Conservation (phyloP, 179 eudicot species). For the Nepenthes alata region DNA sequence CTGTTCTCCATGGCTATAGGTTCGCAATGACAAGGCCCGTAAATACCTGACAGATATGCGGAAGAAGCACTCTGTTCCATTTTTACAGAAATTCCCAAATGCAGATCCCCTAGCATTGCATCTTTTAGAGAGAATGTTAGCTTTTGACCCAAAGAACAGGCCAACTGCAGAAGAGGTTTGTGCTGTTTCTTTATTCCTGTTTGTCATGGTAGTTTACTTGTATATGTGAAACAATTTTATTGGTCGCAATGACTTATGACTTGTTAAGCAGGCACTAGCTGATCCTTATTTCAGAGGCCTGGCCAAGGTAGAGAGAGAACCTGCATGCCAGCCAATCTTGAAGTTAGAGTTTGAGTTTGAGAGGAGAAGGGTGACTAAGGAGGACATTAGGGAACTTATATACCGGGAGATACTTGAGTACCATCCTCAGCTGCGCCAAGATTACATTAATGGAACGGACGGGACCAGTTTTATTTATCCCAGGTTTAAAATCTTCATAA, state of each 20-base stretch:
- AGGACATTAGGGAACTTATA: slow-evolving; percentile 68
- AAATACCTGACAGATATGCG: slow-evolving; percentile 70
- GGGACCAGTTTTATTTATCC: slow-evolving; percentile 72
- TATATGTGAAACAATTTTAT: background rate
- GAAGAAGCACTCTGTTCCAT: slow-evolving; percentile 56
- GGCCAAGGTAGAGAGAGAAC: slow-evolving; percentile 75
- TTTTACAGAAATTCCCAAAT: slow-evolving; percentile 59
- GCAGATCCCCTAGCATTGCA: slow-evolving; percentile 66
- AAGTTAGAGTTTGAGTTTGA: slow-evolving; percentile 91
- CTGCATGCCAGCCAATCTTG: slow-evolving; percentile 70
- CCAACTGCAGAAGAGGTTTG: slow-evolving; percentile 91
- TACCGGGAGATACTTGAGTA: slow-evolving; percentile 83
- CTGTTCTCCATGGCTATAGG: slow-evolving; percentile 28
- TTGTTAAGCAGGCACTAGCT: slow-evolving; percentile 53
- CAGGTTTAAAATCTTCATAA: slow-evolving; percentile 30
- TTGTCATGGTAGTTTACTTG: background rate
- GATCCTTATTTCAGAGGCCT: slow-evolving; percentile 90
- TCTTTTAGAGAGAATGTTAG: slow-evolving; percentile 56
- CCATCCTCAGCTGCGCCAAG: slow-evolving; percentile 78
- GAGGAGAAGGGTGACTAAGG: slow-evolving; percentile 61
- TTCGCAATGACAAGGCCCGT: slow-evolving; percentile 87
- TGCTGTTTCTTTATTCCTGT: slow-evolving; percentile 1
- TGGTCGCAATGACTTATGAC: background rate
- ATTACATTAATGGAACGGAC: slow-evolving; percentile 67
- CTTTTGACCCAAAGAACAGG: slow-evolving; percentile 91